Evolutionary conservation across 2,329 filamentous ascomycete genomes (phyloP).

Genomic region (Phialophora expanda): DNA sequence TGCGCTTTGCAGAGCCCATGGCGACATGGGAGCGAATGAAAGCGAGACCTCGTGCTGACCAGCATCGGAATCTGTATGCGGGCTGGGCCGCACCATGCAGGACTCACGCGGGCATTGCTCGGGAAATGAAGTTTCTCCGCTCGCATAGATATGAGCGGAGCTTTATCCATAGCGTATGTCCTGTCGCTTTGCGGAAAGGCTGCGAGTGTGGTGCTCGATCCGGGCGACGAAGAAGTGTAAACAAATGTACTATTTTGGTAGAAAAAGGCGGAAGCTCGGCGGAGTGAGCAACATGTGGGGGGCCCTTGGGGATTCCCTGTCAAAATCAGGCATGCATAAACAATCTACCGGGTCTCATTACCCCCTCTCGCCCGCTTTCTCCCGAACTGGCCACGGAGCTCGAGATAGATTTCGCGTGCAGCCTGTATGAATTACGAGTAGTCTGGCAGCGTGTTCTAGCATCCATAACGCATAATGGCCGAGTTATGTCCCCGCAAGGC

Average conservation of each 20-base stretch:
- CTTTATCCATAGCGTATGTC: background rate
- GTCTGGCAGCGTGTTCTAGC: background rate
- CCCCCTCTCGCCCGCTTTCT: slow-evolving; percentile 6
- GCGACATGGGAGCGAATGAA: background rate
- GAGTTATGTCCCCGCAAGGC: background rate
- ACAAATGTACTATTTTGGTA: slow-evolving; percentile 36
- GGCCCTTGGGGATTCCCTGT: slow-evolving; percentile 10
- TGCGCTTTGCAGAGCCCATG: slow-evolving; percentile 6
- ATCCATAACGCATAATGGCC: background rate
- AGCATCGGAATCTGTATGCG: background rate
- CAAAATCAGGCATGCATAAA: slow-evolving; percentile 10
- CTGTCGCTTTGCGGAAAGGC: slow-evolving; percentile 8
- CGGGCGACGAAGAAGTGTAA: slow-evolving; percentile 24
- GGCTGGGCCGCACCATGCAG: slow-evolving; percentile 12
- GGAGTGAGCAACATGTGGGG: slow-evolving; percentile 22
- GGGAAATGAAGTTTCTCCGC: slow-evolving; percentile 5
- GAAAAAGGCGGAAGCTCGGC: slow-evolving; percentile 33
- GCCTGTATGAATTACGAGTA: background rate
- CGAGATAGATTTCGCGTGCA: background rate
- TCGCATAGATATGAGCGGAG: background rate
- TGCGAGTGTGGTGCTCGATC: slow-evolving; percentile 8
- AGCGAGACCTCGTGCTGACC: slow-evolving; percentile 17
- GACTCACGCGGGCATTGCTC: slow-evolving; percentile 15
- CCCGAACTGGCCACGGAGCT: slow-evolving; percentile 2
- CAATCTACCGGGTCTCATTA: slow-evolving; percentile 3